Percentiles rank a stretch among this genome's conserved stretches.
Conservation (phyloP, 495 filamentous ascomycete genomes). For the Penicillium macrosclerotiorum region DNA sequence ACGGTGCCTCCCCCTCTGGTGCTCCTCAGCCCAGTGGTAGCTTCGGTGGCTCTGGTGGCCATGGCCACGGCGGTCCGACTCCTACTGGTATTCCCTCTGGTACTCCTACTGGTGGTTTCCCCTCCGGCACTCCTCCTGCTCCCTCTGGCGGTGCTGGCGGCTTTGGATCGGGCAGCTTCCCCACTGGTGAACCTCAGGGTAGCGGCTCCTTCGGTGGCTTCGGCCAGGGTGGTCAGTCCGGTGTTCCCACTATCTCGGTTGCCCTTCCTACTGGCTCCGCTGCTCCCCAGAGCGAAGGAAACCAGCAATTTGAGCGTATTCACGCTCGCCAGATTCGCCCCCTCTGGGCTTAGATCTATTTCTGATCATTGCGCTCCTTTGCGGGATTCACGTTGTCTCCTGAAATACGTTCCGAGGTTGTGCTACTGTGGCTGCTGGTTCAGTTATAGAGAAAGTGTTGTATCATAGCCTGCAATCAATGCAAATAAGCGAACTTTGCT, state of each 20-base stretch:
- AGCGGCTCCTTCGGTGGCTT: slow-evolving; percentile 1
- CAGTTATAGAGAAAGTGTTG: slow-evolving; percentile 11
- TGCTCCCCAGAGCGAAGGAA: background rate
- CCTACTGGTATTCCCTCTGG: slow-evolving; percentile 6
- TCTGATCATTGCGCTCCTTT: slow-evolving; percentile 10
- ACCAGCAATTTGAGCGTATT: slow-evolving; percentile 18
- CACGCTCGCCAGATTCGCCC: slow-evolving; percentile 32
- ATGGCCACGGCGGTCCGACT: background rate
- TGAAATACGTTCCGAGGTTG: slow-evolving; percentile 14
- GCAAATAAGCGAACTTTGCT: slow-evolving; percentile 2
- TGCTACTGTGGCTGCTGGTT: slow-evolving; percentile 20
- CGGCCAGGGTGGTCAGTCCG: background rate
- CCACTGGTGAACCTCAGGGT: too few species aligned
- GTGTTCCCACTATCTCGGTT: slow-evolving; percentile 1
- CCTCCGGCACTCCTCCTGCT: slow-evolving; percentile 1
- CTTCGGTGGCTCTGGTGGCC: slow-evolving; percentile 1
- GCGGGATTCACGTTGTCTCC: slow-evolving; percentile 6
- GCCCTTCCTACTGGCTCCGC: slow-evolving; percentile 6
- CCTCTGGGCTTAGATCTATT: slow-evolving; percentile 12
- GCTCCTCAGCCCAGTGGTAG: slow-evolving; percentile 5
- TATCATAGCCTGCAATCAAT: slow-evolving; percentile 4
- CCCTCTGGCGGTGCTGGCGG: background rate
- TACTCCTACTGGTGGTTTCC: slow-evolving; percentile 2
- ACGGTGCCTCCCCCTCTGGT: slow-evolving; percentile 2
- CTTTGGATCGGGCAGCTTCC: too few species aligned